A percentile compares a stretch with the other conserved stretches of the same genome.
phyloP scores from a whole-genome alignment of 2,329 filamentous ascomycete species.

The Drechslerella dactyloides region DNA sequence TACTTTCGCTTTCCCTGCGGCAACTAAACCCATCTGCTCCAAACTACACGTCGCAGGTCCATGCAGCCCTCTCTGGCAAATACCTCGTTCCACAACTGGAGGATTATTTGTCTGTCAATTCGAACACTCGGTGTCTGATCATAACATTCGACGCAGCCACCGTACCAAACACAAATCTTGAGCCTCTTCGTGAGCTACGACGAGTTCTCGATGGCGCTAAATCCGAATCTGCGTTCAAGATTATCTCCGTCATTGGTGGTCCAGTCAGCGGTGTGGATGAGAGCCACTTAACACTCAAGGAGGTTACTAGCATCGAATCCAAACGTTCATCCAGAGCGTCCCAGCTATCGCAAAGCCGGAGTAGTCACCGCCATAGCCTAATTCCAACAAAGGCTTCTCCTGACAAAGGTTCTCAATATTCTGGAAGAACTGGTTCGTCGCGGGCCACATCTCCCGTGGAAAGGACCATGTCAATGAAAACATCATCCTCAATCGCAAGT shows the following conservation, averaged over 20 bases:
- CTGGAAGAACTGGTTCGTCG: conserved; percentile 8
- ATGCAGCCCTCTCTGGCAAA: conserved; percentile 48
- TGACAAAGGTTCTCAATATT: conserved; percentile 5
- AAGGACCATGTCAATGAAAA: conserved; percentile 9
- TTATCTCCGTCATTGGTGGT: conserved; percentile 46
- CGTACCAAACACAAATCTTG: conserved; percentile 46
- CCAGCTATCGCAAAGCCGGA: conserved; percentile 17
- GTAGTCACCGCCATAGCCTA: conserved; percentile 25
- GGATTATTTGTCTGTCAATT: conserved; percentile 46
- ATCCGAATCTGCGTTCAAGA: conserved; percentile 38
- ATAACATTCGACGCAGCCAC: conserved; percentile 50
- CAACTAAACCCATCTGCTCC: conserved; percentile 42
- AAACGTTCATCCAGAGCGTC: conserved; percentile 19
- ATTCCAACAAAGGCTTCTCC: conserved; percentile 17
- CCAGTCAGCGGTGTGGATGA: conserved; percentile 36
- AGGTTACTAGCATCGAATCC: conserved; percentile 6
- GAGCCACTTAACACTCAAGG: conserved; percentile 18
- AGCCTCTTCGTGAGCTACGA: conserved; percentile 43
- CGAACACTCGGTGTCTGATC: conserved; percentile 33
- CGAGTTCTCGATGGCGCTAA: conserved; percentile 39
- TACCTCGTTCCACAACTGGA: conserved; percentile 48
- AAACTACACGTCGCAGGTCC: conserved; percentile 47
- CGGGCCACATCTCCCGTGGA: conserved; percentile 26
- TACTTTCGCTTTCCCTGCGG: conserved; percentile 40
- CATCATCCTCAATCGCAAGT: conserved; percentile 22